Base-by-base conservation (phyloP, 78 protist genomes). In the Cyanophora paradoxa region DNA sequence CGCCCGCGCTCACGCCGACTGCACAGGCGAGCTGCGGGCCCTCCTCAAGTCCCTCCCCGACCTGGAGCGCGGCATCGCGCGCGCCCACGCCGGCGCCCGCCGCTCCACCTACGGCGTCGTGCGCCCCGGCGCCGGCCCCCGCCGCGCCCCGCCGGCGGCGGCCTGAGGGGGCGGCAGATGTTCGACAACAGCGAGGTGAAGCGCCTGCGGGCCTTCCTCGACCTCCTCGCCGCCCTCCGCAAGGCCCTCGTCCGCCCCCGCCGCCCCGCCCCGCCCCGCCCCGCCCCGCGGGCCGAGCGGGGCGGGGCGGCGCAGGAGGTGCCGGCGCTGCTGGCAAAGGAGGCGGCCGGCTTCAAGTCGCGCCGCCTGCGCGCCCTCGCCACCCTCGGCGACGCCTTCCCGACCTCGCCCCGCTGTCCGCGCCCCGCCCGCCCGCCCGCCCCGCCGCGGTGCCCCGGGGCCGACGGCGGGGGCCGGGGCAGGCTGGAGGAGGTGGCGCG, bases 21-120 rank as follows among this genome's bases (percentile, higher is more conserved):
- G n/a, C n/a, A 13, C 50, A 13, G 50, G 50, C n/a, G n/a, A 14
- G 50, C n/a, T 44, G 8, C 50, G 50, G 13, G 1, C 39, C 37
- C 74, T 77, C 28, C 44, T 39, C 26, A 8, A 22, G 48, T n/a
- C n/a, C n/a, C 69, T 67, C 64, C 76, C 76, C 31, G 82, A 77
- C 46, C 31, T 77, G 14, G 82, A 77, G 76, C 44, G 82, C 19
- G n/a, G 31, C 58, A 74, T 77, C 33, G 71, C 66, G 34, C 72
- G 73, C 50, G 19, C 62, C 20, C 80, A 63, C 78, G 39, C 62
- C 16, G 22, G 28, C 65, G 0, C 41, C 22, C 20, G 0, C 14
- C 0, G 3, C 14, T 26, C 31, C 13, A 0, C 62, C 31, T 7
- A n/a, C n/a, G 59, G 20, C 30, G 30, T 24, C 5, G 59, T 20